phyloP scores from a whole-genome alignment of 148 eudicot genomes.

The Spergularia marina region DNA sequence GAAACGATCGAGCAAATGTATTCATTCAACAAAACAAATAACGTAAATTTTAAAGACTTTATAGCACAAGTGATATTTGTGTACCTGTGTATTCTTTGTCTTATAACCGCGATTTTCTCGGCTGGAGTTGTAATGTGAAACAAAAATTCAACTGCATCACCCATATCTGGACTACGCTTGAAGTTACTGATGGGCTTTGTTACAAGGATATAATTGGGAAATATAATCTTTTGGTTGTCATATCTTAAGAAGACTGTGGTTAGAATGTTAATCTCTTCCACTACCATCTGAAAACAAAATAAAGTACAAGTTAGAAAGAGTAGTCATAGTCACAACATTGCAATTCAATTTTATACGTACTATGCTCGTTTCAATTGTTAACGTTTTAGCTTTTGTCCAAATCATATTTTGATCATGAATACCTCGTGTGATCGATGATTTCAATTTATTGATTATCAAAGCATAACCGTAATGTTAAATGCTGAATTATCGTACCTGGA shows the following conservation, averaged over 20 bases:
- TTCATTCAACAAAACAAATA: neutral
- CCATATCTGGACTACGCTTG: conserved; percentile 88
- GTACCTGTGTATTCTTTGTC: conserved; percentile 60
- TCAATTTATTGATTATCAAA: no score
- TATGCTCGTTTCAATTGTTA: no score
- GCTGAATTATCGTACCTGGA: conserved; percentile 47
- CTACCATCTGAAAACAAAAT: conserved; percentile 53
- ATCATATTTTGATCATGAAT: no score
- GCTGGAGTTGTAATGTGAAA: conserved; percentile 69
- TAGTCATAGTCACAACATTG: no score
- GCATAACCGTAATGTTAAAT: no score
- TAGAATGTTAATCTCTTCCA: conserved; percentile 84
- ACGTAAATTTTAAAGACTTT: neutral
- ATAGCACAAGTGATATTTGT: neutral
- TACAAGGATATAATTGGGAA: conserved; percentile 57
- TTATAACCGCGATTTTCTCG: conserved; percentile 63
- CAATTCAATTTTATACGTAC: no score
- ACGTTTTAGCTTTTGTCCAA: no score
- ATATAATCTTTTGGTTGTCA: conserved; percentile 65
- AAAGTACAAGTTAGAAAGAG: neutral
- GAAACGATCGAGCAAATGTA: no score
- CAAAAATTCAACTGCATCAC: conserved; percentile 62
- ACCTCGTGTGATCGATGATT: no score
- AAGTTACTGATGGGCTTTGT: conserved; percentile 57
- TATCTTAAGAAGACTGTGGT: conserved; percentile 63